phyloP scores from a whole-genome alignment of 2,329 filamentous ascomycete species.

The Neospermospora avenae region DNA sequence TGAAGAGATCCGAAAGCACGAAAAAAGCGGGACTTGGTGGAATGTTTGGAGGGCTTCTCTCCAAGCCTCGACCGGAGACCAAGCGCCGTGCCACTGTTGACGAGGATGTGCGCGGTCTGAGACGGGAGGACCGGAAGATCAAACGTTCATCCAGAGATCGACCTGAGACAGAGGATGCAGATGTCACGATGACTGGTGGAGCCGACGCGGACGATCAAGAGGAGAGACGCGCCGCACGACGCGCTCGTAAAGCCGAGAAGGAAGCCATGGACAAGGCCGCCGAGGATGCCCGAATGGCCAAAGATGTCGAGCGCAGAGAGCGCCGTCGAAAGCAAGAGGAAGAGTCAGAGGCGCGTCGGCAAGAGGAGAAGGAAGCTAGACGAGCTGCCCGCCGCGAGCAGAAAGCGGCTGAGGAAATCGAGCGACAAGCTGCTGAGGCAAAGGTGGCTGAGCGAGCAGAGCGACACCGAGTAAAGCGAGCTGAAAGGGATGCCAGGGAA shows the following conservation, averaged over 20 bases:
- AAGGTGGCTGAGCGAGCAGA: constrained; percentile 46
- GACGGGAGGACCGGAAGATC: constrained; percentile 38
- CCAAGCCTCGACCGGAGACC: constrained; percentile 43
- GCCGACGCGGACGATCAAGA: constrained; percentile 54
- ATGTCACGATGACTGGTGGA: constrained; percentile 41
- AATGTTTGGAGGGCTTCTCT: constrained; percentile 58
- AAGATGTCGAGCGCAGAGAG: constrained; percentile 55
- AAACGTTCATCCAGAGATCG: constrained; percentile 32
- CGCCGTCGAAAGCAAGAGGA: constrained; percentile 54
- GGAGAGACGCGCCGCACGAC: constrained; percentile 56
- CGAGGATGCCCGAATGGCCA: constrained; percentile 51
- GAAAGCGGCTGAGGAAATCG: constrained; percentile 44
- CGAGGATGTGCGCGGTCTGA: constrained; percentile 41
- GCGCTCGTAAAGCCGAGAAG: constrained; percentile 52
- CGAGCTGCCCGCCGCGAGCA: constrained; percentile 54
- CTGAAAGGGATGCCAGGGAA: constrained; percentile 42
- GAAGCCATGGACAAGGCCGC: constrained; percentile 48
- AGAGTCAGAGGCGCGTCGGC: constrained; percentile 50
- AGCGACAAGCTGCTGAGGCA: constrained; percentile 32
- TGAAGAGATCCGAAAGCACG: constrained; percentile 58
- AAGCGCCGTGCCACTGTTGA: constrained; percentile 52
- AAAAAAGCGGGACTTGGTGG: constrained; percentile 59
- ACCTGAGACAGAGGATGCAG: constrained; percentile 45
- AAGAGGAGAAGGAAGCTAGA: constrained; percentile 57
- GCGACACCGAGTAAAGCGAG: constrained; percentile 45